A percentile compares a stretch with the other conserved stretches of the same genome.
phyloP scores from a whole-genome alignment of 2,329 filamentous ascomycete species.

The Neopestalotiopsis sp. region DNA sequence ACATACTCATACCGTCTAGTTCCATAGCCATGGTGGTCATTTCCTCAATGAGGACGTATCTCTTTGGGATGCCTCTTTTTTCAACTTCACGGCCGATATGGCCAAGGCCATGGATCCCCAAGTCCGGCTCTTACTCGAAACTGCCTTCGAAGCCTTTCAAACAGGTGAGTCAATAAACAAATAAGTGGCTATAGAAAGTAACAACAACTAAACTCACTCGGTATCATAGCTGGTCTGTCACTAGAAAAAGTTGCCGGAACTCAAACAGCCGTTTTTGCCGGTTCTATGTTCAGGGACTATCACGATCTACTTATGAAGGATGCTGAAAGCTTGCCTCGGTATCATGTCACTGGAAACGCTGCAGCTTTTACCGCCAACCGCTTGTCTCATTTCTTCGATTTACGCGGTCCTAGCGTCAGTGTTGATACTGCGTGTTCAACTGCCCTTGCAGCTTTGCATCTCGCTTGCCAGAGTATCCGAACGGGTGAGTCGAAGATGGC shows the following conservation, averaged over 20 bases:
- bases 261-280: slow-evolving; percentile 16
- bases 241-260: slow-evolving; percentile 13
- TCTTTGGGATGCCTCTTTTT: slow-evolving; percentile 17
- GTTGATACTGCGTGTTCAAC: slow-evolving; percentile 19
- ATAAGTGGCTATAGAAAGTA: background rate
- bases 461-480: slow-evolving; percentile 8
- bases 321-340: slow-evolving; percentile 13
- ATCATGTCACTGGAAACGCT: slow-evolving; percentile 16
- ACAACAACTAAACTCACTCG: background rate
- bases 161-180: background rate
- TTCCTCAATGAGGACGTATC: slow-evolving; percentile 9
- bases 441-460: slow-evolving; percentile 11
- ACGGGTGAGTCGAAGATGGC: slow-evolving; percentile 16
- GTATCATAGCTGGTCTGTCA: slow-evolving; percentile 8
- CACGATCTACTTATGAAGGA: slow-evolving; percentile 15
- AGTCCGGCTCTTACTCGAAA: slow-evolving; percentile 12
- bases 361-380: slow-evolving; percentile 13
- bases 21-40: slow-evolving; percentile 10
- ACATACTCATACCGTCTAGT: background rate
- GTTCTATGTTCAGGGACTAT: slow-evolving; percentile 10
- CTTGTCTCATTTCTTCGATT: slow-evolving; percentile 13
- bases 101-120: slow-evolving; percentile 17
- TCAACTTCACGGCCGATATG: slow-evolving; percentile 17
- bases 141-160: slow-evolving; percentile 13
- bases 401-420: slow-evolving; percentile 10